phyloP scores from a whole-genome alignment of 495 filamentous ascomycete species.

The Aspergillus ellipticus region DNA sequence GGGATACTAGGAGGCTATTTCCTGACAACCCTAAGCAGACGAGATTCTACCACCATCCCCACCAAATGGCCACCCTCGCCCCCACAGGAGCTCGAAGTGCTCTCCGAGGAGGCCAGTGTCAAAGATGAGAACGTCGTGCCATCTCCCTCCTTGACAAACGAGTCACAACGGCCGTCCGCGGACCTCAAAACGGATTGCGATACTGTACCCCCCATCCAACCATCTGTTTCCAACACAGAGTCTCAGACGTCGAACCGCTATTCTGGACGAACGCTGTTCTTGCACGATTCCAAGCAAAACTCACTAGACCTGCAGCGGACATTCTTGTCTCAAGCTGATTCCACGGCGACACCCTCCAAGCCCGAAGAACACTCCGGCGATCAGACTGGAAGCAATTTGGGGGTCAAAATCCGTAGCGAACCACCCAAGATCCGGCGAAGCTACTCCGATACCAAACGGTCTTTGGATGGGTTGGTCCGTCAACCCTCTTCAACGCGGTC shows the following conservation, averaged over 20 bases:
- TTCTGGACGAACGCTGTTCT: conserved; percentile 33
- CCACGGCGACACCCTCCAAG: conserved; percentile 11
- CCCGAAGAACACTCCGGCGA: conserved; percentile 1
- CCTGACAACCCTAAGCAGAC: conserved; percentile 16
- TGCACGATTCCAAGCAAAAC: conserved; percentile 23
- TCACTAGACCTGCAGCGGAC: conserved; percentile 26
- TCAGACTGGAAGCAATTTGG: conserved; percentile 12
- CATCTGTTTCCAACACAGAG: conserved; percentile 21
- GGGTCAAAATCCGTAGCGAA: background rate
- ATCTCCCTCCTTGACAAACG: conserved; percentile 10
- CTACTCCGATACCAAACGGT: conserved; percentile 19
- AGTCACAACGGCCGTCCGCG: conserved; percentile 11
- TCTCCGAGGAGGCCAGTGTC: conserved; percentile 16
- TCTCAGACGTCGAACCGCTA: conserved; percentile 33
- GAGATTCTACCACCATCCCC: conserved; percentile 3
- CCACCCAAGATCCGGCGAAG: conserved; percentile 11
- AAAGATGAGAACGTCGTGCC: conserved; percentile 7
- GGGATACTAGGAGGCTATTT: conserved; percentile 33
- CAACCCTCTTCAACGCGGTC: conserved; percentile 13
- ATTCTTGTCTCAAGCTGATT: conserved; percentile 12
- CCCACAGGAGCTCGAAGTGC: conserved; percentile 27
- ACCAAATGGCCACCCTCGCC: conserved; percentile 26
- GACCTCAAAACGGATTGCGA: conserved; percentile 14
- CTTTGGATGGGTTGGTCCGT: conserved; percentile 27
- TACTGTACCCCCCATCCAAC: conserved; percentile 1